Conservation (phyloP, 129 eudicot genomes). For the Helianthus tuberosus region DNA sequence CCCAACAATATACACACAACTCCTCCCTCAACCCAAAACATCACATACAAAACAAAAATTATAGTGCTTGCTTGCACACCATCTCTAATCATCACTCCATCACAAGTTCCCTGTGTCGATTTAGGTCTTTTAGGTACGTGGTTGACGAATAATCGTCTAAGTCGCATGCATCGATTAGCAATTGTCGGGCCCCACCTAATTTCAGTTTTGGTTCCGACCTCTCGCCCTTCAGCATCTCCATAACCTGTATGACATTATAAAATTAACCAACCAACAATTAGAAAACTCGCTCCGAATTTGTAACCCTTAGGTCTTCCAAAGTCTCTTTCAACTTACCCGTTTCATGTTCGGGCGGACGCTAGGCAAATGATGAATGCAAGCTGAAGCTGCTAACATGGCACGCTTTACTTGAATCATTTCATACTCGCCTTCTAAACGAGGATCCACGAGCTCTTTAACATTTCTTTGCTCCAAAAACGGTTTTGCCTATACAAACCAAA, state of each 20-base stretch:
- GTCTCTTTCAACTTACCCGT: constrained; percentile 40
- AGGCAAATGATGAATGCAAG: constrained; percentile 78
- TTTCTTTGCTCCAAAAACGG: constrained; percentile 65
- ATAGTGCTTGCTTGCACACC: background rate
- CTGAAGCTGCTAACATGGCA: constrained; percentile 68
- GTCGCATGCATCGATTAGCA: constrained; percentile 59
- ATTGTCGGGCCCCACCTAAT: constrained; percentile 48
- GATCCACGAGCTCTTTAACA: constrained; percentile 66
- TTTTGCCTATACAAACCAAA: constrained; percentile 58
- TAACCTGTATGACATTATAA: constrained; percentile 47
- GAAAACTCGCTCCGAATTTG: background rate
- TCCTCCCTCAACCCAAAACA: constrained; percentile 25
- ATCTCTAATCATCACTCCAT: constrained; percentile 56
- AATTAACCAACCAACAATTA: background rate
- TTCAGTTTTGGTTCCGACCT: constrained; percentile 53
- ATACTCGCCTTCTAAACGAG: constrained; percentile 55
- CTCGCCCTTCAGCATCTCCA: constrained; percentile 63
- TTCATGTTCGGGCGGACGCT: constrained; percentile 78
- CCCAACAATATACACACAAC: constrained; percentile 35
- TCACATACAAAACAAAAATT: constrained; percentile 11
- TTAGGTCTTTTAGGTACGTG: constrained; percentile 73
- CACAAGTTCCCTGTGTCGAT: constrained; percentile 86
- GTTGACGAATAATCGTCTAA: constrained; percentile 72
- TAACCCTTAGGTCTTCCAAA: background rate
- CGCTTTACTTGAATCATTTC: constrained; percentile 58